Conservation (phyloP, 768 basidiomycete genomes). For the Boletus speciosus region DNA sequence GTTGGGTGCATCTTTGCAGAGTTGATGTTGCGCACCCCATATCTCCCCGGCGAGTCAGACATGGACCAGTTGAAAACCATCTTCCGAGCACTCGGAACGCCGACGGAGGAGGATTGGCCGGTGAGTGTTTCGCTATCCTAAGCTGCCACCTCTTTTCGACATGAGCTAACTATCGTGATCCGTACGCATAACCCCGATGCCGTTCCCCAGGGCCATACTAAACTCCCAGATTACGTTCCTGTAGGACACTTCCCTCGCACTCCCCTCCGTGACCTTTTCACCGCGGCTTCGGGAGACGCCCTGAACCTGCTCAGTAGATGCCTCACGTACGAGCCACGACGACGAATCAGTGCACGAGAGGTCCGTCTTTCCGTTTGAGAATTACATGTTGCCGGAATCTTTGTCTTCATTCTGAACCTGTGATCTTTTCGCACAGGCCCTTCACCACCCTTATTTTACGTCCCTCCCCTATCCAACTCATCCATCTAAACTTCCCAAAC, state of each 20-base stretch:
- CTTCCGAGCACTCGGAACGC: constrained; percentile 92
- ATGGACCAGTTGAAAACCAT: constrained; percentile 96
- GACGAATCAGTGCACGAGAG: constrained; percentile 74
- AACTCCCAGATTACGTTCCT: constrained; percentile 85
- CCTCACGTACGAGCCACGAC: constrained; percentile 81
- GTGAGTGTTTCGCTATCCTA: constrained; percentile 41
- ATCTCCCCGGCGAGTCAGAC: constrained; percentile 91
- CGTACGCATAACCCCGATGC: background rate
- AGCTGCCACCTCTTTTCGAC: background rate
- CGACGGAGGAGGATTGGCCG: constrained; percentile 97
- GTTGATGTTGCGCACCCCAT: constrained; percentile 93
- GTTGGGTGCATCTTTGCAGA: constrained; percentile 98
- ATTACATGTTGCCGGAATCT: background rate
- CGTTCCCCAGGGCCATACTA: constrained; percentile 72
- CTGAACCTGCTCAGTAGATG: constrained; percentile 79
- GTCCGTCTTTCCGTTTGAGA: constrained; percentile 40
- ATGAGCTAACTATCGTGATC: background rate
- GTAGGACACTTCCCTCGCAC: constrained; percentile 84
- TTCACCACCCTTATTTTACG: constrained; percentile 85
- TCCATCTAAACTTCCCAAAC: constrained; percentile 85
- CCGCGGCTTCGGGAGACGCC: constrained; percentile 82
- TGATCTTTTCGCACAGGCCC: constrained; percentile 49
- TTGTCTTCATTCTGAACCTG: background rate
- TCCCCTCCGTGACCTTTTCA: constrained; percentile 82
- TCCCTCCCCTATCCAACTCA: constrained; percentile 84